phyloP scores from a whole-genome alignment of 148 eudicot genomes.

The Salicornia ramosissima region DNA sequence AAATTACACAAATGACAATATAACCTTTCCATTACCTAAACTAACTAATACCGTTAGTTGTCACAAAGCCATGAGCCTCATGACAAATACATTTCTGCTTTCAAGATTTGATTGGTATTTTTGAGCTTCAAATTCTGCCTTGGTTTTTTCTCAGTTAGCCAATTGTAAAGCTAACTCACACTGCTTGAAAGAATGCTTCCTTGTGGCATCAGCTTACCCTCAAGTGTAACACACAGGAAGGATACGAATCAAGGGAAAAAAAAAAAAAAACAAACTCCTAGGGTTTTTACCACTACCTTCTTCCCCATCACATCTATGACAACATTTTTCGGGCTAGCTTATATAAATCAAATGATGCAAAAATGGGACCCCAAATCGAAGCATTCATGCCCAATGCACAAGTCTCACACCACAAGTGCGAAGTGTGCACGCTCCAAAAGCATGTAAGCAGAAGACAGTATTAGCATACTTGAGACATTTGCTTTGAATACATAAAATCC shows the following conservation, averaged over 20 bases:
- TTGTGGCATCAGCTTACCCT: not conserved
- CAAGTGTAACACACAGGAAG: not conserved
- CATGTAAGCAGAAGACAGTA: not conserved
- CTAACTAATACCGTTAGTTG: no score
- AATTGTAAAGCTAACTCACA: not conserved
- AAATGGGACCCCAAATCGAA: not conserved
- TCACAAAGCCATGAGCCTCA: not conserved
- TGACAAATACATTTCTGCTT: not conserved
- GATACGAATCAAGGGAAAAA: not conserved
- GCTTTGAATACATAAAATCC: constrained; percentile 7
- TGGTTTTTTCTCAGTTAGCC: not conserved
- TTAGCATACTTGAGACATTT: not conserved
- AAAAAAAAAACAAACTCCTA: not conserved
- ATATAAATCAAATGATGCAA: not conserved
- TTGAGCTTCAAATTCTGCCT: not conserved
- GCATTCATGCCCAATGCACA: not conserved
- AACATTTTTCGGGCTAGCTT: not conserved
- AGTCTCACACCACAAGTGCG: not conserved
- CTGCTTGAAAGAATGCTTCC: not conserved
- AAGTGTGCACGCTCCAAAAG: not conserved
- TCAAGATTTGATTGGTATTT: no score
- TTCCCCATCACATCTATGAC: not conserved
- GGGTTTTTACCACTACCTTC: not conserved
- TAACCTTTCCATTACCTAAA: not conserved
- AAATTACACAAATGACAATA: not conserved